Base-by-base conservation (phyloP, 495 filamentous ascomycete genomes). In the Amniculicola lignicola region DNA sequence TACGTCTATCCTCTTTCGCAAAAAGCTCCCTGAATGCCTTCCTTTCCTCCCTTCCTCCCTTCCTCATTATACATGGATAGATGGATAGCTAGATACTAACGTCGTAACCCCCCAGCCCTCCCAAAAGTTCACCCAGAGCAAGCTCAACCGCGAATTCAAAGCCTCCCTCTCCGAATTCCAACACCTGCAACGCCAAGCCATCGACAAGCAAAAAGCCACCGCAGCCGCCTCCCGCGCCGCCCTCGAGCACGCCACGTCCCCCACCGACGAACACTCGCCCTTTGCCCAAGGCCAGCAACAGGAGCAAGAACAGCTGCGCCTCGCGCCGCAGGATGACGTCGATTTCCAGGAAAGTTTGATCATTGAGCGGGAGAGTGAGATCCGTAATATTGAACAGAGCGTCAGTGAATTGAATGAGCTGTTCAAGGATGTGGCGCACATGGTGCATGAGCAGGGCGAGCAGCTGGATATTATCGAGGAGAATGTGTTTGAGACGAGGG, bases 321-420 rank as follows among this genome's bases (percentile, higher is more conserved):
- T 97, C 1, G 93, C 93, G 1, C 81, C 90, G 29, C 93, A 99
- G 68, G 85, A 88, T 65, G 93, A 99, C 64, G 93, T 99, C 44
- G 90, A 97, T 65, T 99, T 97, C 75, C 94, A 99, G 66, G 94
- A 97, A 57, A 83, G 85, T 10, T 74, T 99, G 28, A 97, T 99
- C 67, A 82, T 92, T 56, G 91, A 97, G 77, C 89, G 93, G 15
- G 93, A 99, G 69, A 79, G 86, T 18, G 93, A 97, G 75, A 99
- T 99, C 62, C 84, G 91, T 25, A 89, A 93, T 64, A 97, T 99
- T 65, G 93, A 99, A 72, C 90, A 95, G 66, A 87, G 86, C 54
- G 92, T 98, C 10, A 86, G 88, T 47, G 93, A 98, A 66, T 75
- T 98, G 49, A 97, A 97, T 63, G 93, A 97, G 69, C 77, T 98